Conservation (phyloP, 768 basidiomycete species). For the Sporobolomyces pararoseus region DNA sequence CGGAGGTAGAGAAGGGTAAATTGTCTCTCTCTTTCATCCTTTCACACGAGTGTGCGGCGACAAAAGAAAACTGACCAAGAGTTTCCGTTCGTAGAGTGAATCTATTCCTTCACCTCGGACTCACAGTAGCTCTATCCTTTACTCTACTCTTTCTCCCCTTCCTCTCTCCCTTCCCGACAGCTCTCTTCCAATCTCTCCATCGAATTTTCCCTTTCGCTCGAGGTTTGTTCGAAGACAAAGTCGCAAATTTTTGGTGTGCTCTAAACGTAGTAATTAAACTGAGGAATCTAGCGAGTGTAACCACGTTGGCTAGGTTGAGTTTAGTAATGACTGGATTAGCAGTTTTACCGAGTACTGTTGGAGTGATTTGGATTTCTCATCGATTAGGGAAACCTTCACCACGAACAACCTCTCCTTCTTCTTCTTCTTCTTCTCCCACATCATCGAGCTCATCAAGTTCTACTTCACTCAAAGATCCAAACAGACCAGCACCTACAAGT, state of each 20-base stretch:
- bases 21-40: conserved; percentile 42
- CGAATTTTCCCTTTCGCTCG: conserved; percentile 89
- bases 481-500: conserved; percentile 56
- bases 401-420: not conserved
- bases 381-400: conserved; percentile 36
- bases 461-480: not conserved
- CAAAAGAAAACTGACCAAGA: too few relatives aligned
- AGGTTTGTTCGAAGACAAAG: conserved; percentile 90
- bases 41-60: too few relatives aligned
- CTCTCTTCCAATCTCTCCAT: conserved; percentile 62
- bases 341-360: conserved; percentile 55
- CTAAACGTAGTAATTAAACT: conserved; percentile 85
- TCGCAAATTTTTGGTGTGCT: conserved; percentile 97
- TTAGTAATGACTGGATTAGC: conserved; percentile 64
- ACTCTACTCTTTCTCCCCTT: conserved; percentile 72
- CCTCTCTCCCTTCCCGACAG: conserved; percentile 52
- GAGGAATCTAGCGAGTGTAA: conserved; percentile 56
- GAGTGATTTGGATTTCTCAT: conserved; percentile 43
- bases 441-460: not conserved
- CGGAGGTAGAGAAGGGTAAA: conserved; percentile 66
- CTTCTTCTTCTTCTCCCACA: conserved; percentile 8
- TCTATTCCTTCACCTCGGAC: conserved; percentile 65
- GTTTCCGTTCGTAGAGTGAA: conserved; percentile 45
- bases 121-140: conserved; percentile 61
- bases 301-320: conserved; percentile 58